Conservation (phyloP, 768 basidiomycete species). For the Termitomyces sp. region DNA sequence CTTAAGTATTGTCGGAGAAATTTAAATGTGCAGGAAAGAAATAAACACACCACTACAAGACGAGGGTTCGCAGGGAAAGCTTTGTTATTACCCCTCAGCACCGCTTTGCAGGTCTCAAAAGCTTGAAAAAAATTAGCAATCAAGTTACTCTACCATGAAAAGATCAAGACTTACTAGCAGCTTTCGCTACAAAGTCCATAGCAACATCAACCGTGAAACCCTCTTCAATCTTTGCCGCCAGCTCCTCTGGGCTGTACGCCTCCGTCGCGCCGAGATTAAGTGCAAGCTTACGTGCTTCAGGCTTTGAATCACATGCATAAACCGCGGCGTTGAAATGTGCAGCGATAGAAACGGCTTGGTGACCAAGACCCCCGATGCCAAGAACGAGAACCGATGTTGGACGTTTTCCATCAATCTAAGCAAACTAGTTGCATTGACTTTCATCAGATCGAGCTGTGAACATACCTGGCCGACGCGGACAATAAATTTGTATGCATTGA, state of each 20-base stretch:
- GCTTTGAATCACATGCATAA: constrained; percentile 8
- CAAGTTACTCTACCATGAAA: too few species aligned
- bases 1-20: too few species aligned
- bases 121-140: too few species aligned
- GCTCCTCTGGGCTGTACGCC: constrained; percentile 5
- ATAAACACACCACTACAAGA: constrained; percentile 4
- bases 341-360: constrained; percentile 6
- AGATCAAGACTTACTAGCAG: background rate
- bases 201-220: constrained; percentile 7
- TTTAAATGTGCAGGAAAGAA: too few species aligned
- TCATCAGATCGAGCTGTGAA: too few species aligned
- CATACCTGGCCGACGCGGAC: constrained; percentile 3
- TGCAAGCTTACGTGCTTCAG: constrained; percentile 1
- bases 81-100: constrained; percentile 1
- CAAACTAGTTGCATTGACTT: background rate
- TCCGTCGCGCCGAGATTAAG: constrained; percentile 6
- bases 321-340: constrained; percentile 6
- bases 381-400: background rate
- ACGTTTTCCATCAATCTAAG: constrained; percentile 6
- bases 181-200: constrained; percentile 6
- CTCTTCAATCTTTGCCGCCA: constrained; percentile 2
- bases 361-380: constrained; percentile 7
- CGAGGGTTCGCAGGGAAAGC: constrained; percentile 7
- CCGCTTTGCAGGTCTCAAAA: constrained; percentile 4
- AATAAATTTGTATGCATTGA: constrained; percentile 8